Evolutionary conservation across 768 basidiomycete species (phyloP).

Genomic region (Naganishia antarctica): DNA sequence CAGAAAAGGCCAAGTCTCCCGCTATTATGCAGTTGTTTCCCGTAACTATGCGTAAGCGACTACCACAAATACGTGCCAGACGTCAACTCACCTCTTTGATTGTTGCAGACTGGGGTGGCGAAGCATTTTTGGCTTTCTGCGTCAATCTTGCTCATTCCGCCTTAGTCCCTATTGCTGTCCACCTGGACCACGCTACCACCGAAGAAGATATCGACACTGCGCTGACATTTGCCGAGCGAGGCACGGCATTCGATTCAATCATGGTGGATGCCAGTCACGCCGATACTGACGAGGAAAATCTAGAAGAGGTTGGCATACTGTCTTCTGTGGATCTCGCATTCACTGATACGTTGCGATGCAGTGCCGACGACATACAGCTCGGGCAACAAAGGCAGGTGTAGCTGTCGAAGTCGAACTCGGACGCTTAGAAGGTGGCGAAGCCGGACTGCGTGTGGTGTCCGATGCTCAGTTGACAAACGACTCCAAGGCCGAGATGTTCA

Average conservation of each 20-base stretch:
- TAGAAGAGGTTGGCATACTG: conserved; percentile 29
- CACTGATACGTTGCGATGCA: conserved; percentile 42
- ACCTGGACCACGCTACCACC: conserved; percentile 49
- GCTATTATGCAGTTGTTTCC: conserved; percentile 44
- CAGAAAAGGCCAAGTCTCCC: conserved; percentile 45
- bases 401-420: conserved; percentile 50
- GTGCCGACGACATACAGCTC: conserved; percentile 44
- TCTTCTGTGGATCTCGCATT: conserved; percentile 16
- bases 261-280: conserved; percentile 50
- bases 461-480: conserved; percentile 49
- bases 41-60: conserved; percentile 22
- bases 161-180: conserved; percentile 49
- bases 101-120: conserved; percentile 32
- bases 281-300: conserved; percentile 33
- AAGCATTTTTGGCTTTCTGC: conserved; percentile 45
- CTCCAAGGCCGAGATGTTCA: conserved; percentile 46
- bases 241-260: conserved; percentile 49
- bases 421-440: conserved; percentile 47
- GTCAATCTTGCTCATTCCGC: conserved; percentile 46
- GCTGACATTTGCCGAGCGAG: conserved; percentile 47
- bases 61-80: too few species aligned
- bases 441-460: conserved; percentile 44
- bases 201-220: conserved; percentile 48
- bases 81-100: not conserved
- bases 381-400: conserved; percentile 45